phyloP scores from a whole-genome alignment of 2,329 filamentous ascomycete species.

The Colletotrichum orbiculare region DNA sequence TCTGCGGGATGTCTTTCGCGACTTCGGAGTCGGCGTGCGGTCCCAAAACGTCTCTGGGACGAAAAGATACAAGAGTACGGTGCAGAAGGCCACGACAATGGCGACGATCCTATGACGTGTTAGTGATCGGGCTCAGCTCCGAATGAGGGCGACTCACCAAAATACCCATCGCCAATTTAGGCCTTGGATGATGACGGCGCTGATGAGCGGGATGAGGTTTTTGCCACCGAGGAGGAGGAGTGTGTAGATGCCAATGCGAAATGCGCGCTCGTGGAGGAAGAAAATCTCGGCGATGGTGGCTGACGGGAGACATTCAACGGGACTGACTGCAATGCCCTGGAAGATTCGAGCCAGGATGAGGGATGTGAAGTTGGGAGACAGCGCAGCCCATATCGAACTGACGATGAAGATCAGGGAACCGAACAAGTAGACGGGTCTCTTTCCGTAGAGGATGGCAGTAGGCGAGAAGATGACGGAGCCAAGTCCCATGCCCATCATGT shows the following conservation, averaged over 20 bases:
- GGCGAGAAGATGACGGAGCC: slow-evolving; percentile 88
- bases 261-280: slow-evolving; percentile 93
- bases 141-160: slow-evolving; percentile 64
- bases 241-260: slow-evolving; percentile 93
- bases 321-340: slow-evolving; percentile 87
- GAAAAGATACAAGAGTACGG: slow-evolving; percentile 83
- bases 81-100: slow-evolving; percentile 79
- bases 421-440: slow-evolving; percentile 87
- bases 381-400: slow-evolving; percentile 85
- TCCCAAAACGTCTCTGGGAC: slow-evolving; percentile 98
- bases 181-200: slow-evolving; percentile 82
- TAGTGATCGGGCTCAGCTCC: too few species aligned
- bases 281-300: slow-evolving; percentile 97
- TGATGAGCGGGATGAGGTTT: slow-evolving; percentile 88
- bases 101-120: slow-evolving; percentile 75
- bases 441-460: slow-evolving; percentile 90
- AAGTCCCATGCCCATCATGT: slow-evolving; percentile 92
- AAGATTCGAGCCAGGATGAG: slow-evolving; percentile 85
- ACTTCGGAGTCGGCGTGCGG: slow-evolving; percentile 69
- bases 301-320: slow-evolving; percentile 91
- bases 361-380: slow-evolving; percentile 83
- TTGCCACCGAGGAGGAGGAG: slow-evolving; percentile 89
- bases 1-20: slow-evolving; percentile 51
- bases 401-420: slow-evolving; percentile 81
- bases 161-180: slow-evolving; percentile 92